Evolutionary conservation across 2,329 filamentous ascomycete genomes (phyloP).

Genomic region (Ascochyta lentis): DNA sequence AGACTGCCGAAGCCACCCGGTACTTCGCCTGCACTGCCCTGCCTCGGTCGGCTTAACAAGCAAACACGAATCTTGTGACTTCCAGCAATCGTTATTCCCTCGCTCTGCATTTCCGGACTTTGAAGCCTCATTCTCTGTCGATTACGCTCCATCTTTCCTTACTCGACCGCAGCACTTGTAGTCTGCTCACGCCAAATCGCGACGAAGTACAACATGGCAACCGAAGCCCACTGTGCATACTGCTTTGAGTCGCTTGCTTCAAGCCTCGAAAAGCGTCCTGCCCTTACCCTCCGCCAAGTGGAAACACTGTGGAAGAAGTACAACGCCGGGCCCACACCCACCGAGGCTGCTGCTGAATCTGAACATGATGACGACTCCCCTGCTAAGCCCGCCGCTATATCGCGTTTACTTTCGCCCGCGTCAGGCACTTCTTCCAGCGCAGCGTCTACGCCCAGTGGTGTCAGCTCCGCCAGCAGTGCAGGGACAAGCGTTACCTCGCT

Average conservation of each 20-base stretch:
- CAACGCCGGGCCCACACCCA: conserved; percentile 41
- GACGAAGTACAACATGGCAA: conserved; percentile 70
- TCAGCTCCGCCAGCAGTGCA: conserved; percentile 54
- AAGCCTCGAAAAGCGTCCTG: conserved; percentile 72
- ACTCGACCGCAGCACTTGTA: not conserved
- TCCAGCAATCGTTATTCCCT: not conserved
- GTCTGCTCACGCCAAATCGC: not conserved
- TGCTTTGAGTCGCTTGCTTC: conserved; percentile 90
- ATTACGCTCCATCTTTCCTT: not conserved
- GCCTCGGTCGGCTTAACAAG: conserved; percentile 19
- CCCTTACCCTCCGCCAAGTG: conserved; percentile 72
- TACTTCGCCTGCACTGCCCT: conserved; percentile 2
- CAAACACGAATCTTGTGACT: not conserved
- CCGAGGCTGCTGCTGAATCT: conserved; percentile 29
- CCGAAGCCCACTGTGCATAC: conserved; percentile 82
- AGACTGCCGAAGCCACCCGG: conserved; percentile 11
- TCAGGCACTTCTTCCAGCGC: conserved; percentile 54
- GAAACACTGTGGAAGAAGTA: conserved; percentile 71
- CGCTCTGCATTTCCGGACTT: not conserved
- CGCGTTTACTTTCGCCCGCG: conserved; percentile 52
- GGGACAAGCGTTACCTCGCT: conserved; percentile 47
- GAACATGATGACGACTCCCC: conserved; percentile 27
- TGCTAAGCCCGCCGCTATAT: conserved; percentile 52
- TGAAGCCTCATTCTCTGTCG: not conserved
- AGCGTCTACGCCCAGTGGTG: conserved; percentile 55